These are phyloP conservation scores for Acmispon strigosus DNA, from an alignment of 306 rosid genomes.

Conservation along the genomic window DNA sequence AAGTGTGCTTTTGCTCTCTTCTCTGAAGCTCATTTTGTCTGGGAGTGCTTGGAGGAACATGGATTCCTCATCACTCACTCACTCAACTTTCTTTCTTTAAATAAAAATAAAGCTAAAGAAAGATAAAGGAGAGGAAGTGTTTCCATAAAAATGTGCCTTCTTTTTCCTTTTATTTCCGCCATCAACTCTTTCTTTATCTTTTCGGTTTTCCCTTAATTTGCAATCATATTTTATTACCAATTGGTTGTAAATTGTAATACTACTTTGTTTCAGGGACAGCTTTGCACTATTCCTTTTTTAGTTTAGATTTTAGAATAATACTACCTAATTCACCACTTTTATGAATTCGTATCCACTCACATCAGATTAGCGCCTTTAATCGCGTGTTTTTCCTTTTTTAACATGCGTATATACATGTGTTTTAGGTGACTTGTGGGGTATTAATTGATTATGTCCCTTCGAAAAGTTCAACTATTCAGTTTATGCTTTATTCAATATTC, in stretches of 20 bases:
- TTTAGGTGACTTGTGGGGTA: slow-evolving; percentile 1
- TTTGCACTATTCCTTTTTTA: slow-evolving; percentile 42
- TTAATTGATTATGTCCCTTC: neutral
- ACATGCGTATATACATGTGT: slow-evolving; percentile 19
- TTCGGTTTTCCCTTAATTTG: slow-evolving; percentile 13
- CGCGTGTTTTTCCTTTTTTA: slow-evolving; percentile 22
- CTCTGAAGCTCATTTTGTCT: slow-evolving; percentile 90
- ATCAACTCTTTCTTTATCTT: slow-evolving; percentile 10
- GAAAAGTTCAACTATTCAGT: neutral
- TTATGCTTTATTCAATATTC: too few relatives aligned
- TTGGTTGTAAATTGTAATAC: slow-evolving; percentile 20
- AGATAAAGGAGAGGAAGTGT: slow-evolving; percentile 26
- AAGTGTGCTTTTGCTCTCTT: slow-evolving; percentile 58
- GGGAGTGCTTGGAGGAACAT: slow-evolving; percentile 80
- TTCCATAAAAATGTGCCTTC: slow-evolving; percentile 31
- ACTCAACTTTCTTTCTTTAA: slow-evolving; percentile 25
- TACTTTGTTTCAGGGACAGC: slow-evolving; percentile 16
- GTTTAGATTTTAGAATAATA: slow-evolving; percentile 35
- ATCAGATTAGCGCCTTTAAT: slow-evolving; percentile 20
- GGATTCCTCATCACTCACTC: slow-evolving; percentile 67
- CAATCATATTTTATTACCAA: slow-evolving; percentile 33
- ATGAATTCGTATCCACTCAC: slow-evolving; percentile 24
- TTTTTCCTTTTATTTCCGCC: slow-evolving; percentile 33
- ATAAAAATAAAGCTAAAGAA: slow-evolving; percentile 34
- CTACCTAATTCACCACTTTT: slow-evolving; percentile 39